phyloP scores from a whole-genome alignment of 1,284 basidiomycete genomes.

The Cutaneotrichosporon sp. region DNA sequence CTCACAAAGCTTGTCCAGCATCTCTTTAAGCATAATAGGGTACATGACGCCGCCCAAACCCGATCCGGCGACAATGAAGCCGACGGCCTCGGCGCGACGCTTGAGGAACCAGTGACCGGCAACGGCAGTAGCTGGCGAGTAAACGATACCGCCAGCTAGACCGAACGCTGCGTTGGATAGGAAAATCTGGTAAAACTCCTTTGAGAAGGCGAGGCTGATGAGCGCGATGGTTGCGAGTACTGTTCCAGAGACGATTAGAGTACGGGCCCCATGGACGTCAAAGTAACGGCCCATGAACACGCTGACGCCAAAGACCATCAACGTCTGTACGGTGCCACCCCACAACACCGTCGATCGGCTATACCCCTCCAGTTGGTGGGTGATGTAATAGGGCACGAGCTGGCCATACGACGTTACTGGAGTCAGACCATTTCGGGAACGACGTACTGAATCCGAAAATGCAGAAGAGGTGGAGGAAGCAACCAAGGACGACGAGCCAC shows the following conservation, averaged over 20 bases:
- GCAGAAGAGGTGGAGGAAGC: constrained; percentile 34
- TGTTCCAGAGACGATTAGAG: constrained; percentile 32
- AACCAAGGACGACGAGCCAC: constrained; percentile 32
- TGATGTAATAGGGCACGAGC: constrained; percentile 28
- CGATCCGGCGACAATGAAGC: constrained; percentile 45
- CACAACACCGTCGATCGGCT: constrained; percentile 24
- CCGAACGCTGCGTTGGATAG: constrained; percentile 45
- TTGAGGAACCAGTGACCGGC: constrained; percentile 50
- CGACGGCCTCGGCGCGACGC: constrained; percentile 44
- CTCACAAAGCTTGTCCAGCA: constrained; percentile 34
- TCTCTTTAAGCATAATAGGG: constrained; percentile 42
- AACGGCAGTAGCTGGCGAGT: constrained; percentile 46
- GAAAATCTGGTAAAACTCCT: constrained; percentile 49
- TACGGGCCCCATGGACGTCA: constrained; percentile 31
- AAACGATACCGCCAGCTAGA: constrained; percentile 40
- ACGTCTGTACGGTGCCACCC: constrained; percentile 24
- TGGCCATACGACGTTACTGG: constrained; percentile 32
- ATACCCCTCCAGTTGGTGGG: constrained; percentile 25
- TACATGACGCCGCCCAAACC: constrained; percentile 49
- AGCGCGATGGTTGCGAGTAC: constrained; percentile 33
- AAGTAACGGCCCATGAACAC: constrained; percentile 32
- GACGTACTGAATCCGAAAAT: constrained; percentile 33
- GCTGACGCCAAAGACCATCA: constrained; percentile 25
- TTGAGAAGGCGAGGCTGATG: constrained; percentile 41
- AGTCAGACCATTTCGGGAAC: constrained; percentile 29